phyloP scores from a whole-genome alignment of 306 rosid species.

The Medicago truncatula region MtrunA17r5.0-ANR NC_053044.1:52303001-52303500 shows the following conservation, averaged over 20 bases:
- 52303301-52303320: too few species aligned
- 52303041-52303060: too few species aligned
- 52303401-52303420: conserved; percentile 59
- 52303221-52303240: too few species aligned
- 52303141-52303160: background rate
- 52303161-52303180: background rate
- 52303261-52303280: background rate
- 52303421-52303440: conserved; percentile 55
- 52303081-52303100: too few species aligned
- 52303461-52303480: conserved; percentile 69
- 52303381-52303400: conserved; percentile 69
- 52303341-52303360: conserved; percentile 60
- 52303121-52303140: too few species aligned
- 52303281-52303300: background rate
- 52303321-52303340: background rate
- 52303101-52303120: too few species aligned
- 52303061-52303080: too few species aligned
- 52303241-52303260: background rate
- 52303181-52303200: background rate
- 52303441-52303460: conserved; percentile 57
- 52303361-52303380: conserved; percentile 55
- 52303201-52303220: too few species aligned
- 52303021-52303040: too few species aligned
- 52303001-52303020: too few species aligned
- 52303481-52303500: conserved; percentile 73